phyloP scores from a whole-genome alignment of 2,329 filamentous ascomycete species.

The Xylariales sp. region DNA sequence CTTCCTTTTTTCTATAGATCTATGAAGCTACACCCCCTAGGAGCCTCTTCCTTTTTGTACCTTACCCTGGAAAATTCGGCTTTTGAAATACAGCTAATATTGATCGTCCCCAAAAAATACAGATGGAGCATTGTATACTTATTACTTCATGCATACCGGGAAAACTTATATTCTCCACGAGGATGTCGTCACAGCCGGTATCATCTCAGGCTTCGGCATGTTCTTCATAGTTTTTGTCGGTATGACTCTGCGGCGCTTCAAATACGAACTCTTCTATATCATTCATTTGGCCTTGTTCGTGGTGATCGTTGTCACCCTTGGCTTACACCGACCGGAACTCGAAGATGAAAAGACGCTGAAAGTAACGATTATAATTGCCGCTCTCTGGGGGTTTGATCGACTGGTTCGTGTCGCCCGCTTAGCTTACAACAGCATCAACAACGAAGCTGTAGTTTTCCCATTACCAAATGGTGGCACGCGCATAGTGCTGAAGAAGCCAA shows the following conservation, averaged over 20 bases:
- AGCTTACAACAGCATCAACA: slow-evolving; percentile 54
- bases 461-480: slow-evolving; percentile 59
- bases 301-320: slow-evolving; percentile 55
- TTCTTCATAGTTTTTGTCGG: slow-evolving; percentile 53
- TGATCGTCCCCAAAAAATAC: background rate
- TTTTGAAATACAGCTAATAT: slow-evolving; percentile 4
- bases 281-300: slow-evolving; percentile 57
- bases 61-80: background rate
- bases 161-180: slow-evolving; percentile 45
- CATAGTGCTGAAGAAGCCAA: slow-evolving; percentile 61
- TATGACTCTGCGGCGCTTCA: slow-evolving; percentile 50
- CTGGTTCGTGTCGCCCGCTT: slow-evolving; percentile 54
- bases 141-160: slow-evolving; percentile 45
- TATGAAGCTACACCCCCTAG: background rate
- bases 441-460: slow-evolving; percentile 55
- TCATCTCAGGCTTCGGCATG: slow-evolving; percentile 53
- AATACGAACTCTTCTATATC: slow-evolving; percentile 62
- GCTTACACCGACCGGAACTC: slow-evolving; percentile 58
- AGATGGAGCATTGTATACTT: slow-evolving; percentile 51
- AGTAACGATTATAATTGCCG: slow-evolving; percentile 53
- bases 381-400: slow-evolving; percentile 60
- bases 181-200: slow-evolving; percentile 51
- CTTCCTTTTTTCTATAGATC: background rate
- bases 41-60: no score
- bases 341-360: slow-evolving; percentile 51